Evolutionary conservation across 495 filamentous ascomycete species (phyloP).

Genomic region (Parathielavia hyrcaniae): DNA sequence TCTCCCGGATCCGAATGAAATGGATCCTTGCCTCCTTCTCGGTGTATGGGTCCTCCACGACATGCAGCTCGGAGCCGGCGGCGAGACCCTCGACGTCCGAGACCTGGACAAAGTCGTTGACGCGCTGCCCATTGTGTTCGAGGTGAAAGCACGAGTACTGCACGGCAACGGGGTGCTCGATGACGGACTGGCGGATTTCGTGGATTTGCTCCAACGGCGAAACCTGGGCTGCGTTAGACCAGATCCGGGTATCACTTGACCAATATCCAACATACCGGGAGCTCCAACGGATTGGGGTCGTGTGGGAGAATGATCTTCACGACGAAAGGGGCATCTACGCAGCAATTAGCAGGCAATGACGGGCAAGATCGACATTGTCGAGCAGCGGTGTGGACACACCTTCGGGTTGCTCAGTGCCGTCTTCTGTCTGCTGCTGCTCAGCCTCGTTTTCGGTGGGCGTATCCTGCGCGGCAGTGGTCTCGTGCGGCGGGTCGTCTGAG

Average conservation of each 20-base stretch:
- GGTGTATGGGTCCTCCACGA: conserved; percentile 95
- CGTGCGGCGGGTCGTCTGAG: conserved; percentile 22
- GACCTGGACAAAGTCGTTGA: conserved; percentile 93
- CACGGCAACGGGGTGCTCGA: conserved; percentile 87
- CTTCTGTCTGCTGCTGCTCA: conserved; percentile 19
- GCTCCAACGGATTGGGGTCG: conserved; percentile 64
- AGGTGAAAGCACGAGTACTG: conserved; percentile 99
- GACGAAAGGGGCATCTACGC: conserved; percentile 56
- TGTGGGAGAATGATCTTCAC: conserved; percentile 78
- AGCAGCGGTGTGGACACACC: conserved; percentile 7
- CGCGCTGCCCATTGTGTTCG: conserved; percentile 71
- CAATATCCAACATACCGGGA: conserved; percentile 57
- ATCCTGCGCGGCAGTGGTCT: conserved; percentile 19
- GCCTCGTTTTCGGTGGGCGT: conserved; percentile 15
- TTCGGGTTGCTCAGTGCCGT: conserved; percentile 25
- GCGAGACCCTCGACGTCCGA: conserved; percentile 80
- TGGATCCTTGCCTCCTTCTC: conserved; percentile 98
- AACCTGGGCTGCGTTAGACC: conserved; percentile 52
- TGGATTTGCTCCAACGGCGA: conserved; percentile 93
- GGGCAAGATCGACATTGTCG: not conserved
- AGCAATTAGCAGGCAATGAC: conserved; percentile 16
- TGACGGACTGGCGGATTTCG: conserved; percentile 92
- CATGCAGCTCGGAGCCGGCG: conserved; percentile 63
- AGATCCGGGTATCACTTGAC: not conserved
- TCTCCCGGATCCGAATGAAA: conserved; percentile 77